phyloP scores from a whole-genome alignment of 192 early-diverging fungal genomes.

The Backusella tuberculispora region DNA sequence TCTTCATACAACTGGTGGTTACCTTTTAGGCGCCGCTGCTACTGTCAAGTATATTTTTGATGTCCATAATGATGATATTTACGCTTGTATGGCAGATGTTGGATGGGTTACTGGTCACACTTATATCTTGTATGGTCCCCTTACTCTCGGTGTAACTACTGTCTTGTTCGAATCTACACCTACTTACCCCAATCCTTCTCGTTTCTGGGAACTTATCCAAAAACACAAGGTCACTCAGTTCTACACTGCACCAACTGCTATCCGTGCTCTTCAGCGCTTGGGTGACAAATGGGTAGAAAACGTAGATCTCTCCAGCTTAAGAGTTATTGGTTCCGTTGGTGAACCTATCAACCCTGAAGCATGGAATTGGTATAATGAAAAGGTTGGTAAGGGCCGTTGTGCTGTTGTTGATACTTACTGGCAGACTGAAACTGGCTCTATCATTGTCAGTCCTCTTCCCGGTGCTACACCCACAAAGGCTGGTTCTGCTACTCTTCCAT shows the following conservation, averaged over 20 bases:
- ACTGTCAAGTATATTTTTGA: conserved; percentile 95
- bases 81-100: conserved; percentile 95
- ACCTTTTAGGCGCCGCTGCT: conserved; percentile 81
- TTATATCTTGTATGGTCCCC: conserved; percentile 92
- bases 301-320: conserved; percentile 82
- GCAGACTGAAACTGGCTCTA: conserved; percentile 91
- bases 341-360: conserved; percentile 98
- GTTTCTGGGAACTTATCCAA: conserved; percentile 83
- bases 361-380: conserved; percentile 95
- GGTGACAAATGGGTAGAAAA: conserved; percentile 78
- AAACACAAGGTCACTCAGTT: conserved; percentile 94
- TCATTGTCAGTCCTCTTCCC: conserved; percentile 88
- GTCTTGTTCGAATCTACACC: conserved; percentile 94
- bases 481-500: conserved; percentile 92
- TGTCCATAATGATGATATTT: conserved; percentile 83
- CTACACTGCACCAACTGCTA: conserved; percentile 97
- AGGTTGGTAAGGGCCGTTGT: conserved; percentile 83
- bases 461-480: conserved; percentile 88
- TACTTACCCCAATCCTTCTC: conserved; percentile 83
- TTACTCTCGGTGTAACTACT: conserved; percentile 84
- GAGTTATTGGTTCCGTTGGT: conserved; percentile 91
- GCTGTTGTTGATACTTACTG: conserved; percentile 96
- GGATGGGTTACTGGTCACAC: conserved; percentile 88
- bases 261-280: conserved; percentile 86
- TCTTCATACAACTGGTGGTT: conserved; percentile 91